Evolutionary conservation across 2,329 filamentous ascomycete genomes (phyloP).

Genomic region (Fusarium pseudoanthophilum): DNA sequence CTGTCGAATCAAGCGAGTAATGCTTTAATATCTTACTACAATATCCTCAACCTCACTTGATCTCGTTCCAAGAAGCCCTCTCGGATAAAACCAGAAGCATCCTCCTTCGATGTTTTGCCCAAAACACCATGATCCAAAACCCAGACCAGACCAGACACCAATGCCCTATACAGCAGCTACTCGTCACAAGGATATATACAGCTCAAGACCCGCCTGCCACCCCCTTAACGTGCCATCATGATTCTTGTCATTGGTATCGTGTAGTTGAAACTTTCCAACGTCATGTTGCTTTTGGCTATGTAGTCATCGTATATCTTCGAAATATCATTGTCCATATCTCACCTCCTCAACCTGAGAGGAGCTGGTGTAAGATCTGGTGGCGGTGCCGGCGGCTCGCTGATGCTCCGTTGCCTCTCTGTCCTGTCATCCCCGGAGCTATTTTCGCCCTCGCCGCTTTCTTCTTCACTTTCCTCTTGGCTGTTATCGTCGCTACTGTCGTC

Average conservation of each 20-base stretch:
- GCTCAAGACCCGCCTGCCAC: conserved; percentile 10
- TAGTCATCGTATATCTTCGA: background rate
- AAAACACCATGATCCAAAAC: conserved; percentile 32
- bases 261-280: conserved; percentile 26
- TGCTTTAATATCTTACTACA: background rate
- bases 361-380: conserved; percentile 49
- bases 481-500: conserved; percentile 72
- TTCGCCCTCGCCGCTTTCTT: conserved; percentile 58
- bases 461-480: conserved; percentile 57
- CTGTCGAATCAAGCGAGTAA: background rate
- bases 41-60: conserved; percentile 3
- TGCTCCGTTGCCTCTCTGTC: conserved; percentile 68
- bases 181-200: conserved; percentile 25
- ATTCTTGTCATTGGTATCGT: conserved; percentile 35
- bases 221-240: conserved; percentile 16
- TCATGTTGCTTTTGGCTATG: conserved; percentile 21
- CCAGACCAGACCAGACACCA: conserved; percentile 10
- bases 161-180: conserved; percentile 4
- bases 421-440: conserved; percentile 62
- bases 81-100: background rate
- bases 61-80: conserved; percentile 2
- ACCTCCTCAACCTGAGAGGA: conserved; percentile 49
- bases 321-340: conserved; percentile 7
- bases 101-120: conserved; percentile 14
- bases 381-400: conserved; percentile 56